Evolutionary conservation across 75 land plant species (phyloP).

Genomic region (Picea glauca): DNA sequence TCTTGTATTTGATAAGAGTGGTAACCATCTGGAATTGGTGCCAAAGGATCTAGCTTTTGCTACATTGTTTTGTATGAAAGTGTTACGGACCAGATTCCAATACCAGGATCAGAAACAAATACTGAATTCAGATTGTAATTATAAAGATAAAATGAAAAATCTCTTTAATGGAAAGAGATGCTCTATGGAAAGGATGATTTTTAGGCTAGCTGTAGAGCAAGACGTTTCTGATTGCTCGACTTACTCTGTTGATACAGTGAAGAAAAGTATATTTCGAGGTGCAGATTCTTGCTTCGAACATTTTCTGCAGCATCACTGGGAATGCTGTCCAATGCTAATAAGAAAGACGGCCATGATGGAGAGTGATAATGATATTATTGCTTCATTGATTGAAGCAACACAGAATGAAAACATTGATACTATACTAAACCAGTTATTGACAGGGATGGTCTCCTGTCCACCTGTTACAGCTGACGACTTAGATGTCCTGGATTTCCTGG

Average conservation of each 20-base stretch:
- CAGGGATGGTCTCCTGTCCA: constrained; percentile 46
- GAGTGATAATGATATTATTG: constrained; percentile 14
- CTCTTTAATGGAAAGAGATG: neutral
- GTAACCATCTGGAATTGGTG: constrained; percentile 20
- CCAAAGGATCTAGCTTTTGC: constrained; percentile 16
- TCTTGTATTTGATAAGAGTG: constrained; percentile 24
- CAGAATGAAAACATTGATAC: constrained; percentile 13
- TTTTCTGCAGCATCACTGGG: constrained; percentile 63
- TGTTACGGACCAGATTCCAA: constrained; percentile 18
- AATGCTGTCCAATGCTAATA: constrained; percentile 39
- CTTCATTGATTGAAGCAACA: constrained; percentile 17
- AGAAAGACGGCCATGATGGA: constrained; percentile 11
- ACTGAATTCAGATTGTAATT: neutral
- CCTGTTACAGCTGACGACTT: constrained; percentile 65
- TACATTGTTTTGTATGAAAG: constrained; percentile 16
- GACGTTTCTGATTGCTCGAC: neutral
- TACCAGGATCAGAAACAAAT: constrained; percentile 5
- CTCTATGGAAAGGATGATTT: constrained; percentile 50
- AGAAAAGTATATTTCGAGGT: constrained; percentile 29
- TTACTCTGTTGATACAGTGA: constrained; percentile 11
- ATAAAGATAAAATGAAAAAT: neutral
- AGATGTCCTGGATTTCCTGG: constrained; percentile 34
- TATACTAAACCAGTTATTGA: constrained; percentile 38
- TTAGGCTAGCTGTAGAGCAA: constrained; percentile 51
- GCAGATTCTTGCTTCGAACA: constrained; percentile 25